Percentiles rank a stretch among this genome's conserved stretches.
Evolutionary conservation across 73 alveolate species (phyloP).

Genomic region (Halteria grandinella): DNA sequence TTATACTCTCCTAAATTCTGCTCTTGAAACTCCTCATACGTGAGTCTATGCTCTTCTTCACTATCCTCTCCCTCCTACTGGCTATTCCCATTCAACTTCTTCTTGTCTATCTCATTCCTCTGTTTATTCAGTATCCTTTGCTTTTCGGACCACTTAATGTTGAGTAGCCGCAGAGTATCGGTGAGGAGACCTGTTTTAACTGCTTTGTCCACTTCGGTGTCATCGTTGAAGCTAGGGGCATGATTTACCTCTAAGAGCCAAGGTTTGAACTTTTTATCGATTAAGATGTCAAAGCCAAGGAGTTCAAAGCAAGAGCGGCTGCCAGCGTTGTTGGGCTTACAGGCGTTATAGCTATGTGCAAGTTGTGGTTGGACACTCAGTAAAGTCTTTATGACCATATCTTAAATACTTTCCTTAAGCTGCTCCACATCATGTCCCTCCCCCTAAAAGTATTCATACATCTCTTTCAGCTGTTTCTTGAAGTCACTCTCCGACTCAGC

Average conservation of each 20-base stretch:
- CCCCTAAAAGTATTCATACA: slow-evolving; percentile 43
- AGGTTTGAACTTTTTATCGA: slow-evolving; percentile 89
- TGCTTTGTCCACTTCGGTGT: slow-evolving; percentile 80
- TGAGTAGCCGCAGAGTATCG: slow-evolving; percentile 80
- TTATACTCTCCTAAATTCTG: slow-evolving; percentile 38
- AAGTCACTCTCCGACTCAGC: slow-evolving; percentile 24
- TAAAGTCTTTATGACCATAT: slow-evolving; percentile 70
- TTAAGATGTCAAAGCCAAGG: slow-evolving; percentile 83
- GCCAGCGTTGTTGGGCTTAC: slow-evolving; percentile 56
- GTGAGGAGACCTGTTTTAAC: slow-evolving; percentile 77
- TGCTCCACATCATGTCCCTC: slow-evolving; percentile 65
- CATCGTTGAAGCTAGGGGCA: slow-evolving; percentile 86
- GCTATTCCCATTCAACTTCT: not conserved
- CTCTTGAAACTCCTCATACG: slow-evolving; percentile 26
- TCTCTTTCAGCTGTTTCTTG: slow-evolving; percentile 57
- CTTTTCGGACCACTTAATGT: slow-evolving; percentile 53
- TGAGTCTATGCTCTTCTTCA: not conserved
- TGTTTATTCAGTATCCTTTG: slow-evolving; percentile 38
- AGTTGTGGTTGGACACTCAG: slow-evolving; percentile 67
- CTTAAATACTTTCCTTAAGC: slow-evolving; percentile 58
- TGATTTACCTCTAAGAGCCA: slow-evolving; percentile 91
- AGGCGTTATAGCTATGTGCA: slow-evolving; percentile 64
- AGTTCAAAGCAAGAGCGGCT: slow-evolving; percentile 70
- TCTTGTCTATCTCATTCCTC: slow-evolving; percentile 24
- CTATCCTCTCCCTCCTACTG: not conserved